These are phyloP conservation scores for Podila verticillata DNA, from an alignment of 192 early-diverging fungal species.

Conservation along the genomic window DNA sequence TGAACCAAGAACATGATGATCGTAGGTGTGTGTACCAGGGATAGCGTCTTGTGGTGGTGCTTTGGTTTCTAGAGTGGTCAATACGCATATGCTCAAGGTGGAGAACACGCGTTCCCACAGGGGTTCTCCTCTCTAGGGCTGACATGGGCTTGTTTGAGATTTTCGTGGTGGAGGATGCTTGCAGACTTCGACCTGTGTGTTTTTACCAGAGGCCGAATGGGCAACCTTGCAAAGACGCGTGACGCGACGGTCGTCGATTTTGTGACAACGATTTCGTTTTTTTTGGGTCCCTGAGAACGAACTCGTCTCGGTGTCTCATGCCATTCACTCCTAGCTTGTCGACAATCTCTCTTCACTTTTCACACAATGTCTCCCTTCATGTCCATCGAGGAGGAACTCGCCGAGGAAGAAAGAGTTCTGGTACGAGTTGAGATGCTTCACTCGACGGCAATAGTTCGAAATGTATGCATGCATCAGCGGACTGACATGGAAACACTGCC, in stretches of 20 bases:
- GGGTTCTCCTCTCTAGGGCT: too few species aligned
- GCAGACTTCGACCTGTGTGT: too few species aligned
- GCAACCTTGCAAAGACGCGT: neutral
- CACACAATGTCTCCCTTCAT: constrained; percentile 14
- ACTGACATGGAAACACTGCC: neutral
- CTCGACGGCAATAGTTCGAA: neutral
- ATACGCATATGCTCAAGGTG: too few species aligned
- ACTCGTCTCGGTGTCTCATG: neutral
- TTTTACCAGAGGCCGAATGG: neutral
- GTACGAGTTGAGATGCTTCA: constrained; percentile 1
- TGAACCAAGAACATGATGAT: too few species aligned
- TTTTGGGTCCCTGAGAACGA: neutral
- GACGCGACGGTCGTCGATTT: neutral
- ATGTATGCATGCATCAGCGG: neutral
- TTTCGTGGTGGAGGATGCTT: too few species aligned
- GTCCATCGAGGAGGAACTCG: constrained; percentile 30
- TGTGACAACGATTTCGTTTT: neutral
- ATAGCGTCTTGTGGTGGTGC: too few species aligned
- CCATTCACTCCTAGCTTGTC: neutral
- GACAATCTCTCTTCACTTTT: neutral
- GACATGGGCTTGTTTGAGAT: too few species aligned
- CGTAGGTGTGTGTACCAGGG: too few species aligned
- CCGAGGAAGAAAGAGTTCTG: constrained; percentile 32
- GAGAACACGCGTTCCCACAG: too few species aligned
- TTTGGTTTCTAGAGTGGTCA: too few species aligned